Base-by-base conservation (phyloP, 768 basidiomycete species). In the Russula ochroleuca region DNA sequence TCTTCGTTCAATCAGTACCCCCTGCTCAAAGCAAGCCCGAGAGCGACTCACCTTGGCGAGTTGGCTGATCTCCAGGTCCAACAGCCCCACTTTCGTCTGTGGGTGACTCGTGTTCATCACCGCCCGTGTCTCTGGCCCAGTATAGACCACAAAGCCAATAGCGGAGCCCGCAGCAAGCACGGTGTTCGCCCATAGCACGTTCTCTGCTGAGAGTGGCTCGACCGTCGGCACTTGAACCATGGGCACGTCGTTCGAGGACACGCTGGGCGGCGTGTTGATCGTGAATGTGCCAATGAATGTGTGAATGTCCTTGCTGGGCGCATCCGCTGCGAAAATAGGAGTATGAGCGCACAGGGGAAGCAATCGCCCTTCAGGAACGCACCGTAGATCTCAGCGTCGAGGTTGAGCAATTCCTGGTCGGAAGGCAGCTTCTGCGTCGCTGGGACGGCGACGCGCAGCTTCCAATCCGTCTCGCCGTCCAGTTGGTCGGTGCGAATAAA, bases 381-480 rank as follows among this genome's bases (percentile, higher is more conserved):
- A 90, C 92, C 92, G 69, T 97, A 98, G 10, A 98, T 83, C 68
- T 94, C 92, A 0, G 93, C 97, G 65, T 93, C 88, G 28, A 95
- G 74, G 17, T 75, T 70, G 60, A 87, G 74, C 1, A 89, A 70
- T 10, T 79, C 79, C 31, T 72, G 73, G 53, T 87, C 84, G 23
- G 83, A 83, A 28, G 81, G 71, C 57, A 94, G 73, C 68, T 86
- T 87, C 77, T 97, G 94, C 49, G 87, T 89, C 28, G 87, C 82
- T 2, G 88, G 83, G 1, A 96, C 87, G 2, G 96, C 94, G 1
- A 97, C 90, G 5, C 92, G 84, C 54, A 98, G 78, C 73, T 99
- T 99, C 97, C 97, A 98, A 70, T 99, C 97, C 4, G 97, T 99
- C 76, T 99, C 97, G 48, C 97, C 97, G 67, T 99, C 97, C 33